Evolutionary conservation across 108 stramenopile genomes (phyloP).

Genomic region (Conticribra guillardii): DNA sequence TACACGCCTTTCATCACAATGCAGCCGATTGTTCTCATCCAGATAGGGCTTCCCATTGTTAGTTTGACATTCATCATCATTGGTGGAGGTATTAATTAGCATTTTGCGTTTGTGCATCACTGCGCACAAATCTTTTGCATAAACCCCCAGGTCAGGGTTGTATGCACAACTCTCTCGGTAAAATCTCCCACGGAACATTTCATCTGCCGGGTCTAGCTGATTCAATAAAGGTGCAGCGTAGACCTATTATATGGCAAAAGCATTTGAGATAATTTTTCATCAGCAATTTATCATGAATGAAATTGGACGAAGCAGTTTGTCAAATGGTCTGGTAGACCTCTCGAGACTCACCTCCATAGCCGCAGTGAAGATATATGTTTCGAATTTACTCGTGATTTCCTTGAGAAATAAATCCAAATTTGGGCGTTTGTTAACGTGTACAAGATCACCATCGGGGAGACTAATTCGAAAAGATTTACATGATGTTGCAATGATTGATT

Average conservation of each 20-base stretch:
- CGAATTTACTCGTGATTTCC: conserved; percentile 75
- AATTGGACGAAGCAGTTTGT: too few relatives aligned
- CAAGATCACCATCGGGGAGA: conserved; percentile 87
- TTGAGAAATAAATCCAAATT: conserved; percentile 89
- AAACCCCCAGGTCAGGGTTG: conserved; percentile 72
- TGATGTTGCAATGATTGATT: conserved; percentile 35
- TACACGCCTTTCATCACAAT: conserved; percentile 66
- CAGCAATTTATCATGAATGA: neutral
- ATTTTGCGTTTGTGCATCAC: conserved; percentile 57
- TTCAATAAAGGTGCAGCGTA: conserved; percentile 96
- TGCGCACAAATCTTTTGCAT: conserved; percentile 85
- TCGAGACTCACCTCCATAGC: conserved; percentile 72
- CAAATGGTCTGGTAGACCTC: neutral
- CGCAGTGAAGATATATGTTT: conserved; percentile 97
- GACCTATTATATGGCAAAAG: too few relatives aligned
- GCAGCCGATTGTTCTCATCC: conserved; percentile 4
- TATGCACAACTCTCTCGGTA: conserved; percentile 92
- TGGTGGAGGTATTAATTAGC: conserved; percentile 9
- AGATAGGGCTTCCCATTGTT: neutral
- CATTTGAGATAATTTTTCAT: too few relatives aligned
- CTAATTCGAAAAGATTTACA: conserved; percentile 73
- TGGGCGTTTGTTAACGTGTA: conserved; percentile 94
- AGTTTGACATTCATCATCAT: neutral
- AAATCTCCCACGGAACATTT: conserved; percentile 82
- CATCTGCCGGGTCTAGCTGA: conserved; percentile 88